Conservation (phyloP, 1,284 basidiomycete genomes). For the Dichomitus squalens region DNA sequence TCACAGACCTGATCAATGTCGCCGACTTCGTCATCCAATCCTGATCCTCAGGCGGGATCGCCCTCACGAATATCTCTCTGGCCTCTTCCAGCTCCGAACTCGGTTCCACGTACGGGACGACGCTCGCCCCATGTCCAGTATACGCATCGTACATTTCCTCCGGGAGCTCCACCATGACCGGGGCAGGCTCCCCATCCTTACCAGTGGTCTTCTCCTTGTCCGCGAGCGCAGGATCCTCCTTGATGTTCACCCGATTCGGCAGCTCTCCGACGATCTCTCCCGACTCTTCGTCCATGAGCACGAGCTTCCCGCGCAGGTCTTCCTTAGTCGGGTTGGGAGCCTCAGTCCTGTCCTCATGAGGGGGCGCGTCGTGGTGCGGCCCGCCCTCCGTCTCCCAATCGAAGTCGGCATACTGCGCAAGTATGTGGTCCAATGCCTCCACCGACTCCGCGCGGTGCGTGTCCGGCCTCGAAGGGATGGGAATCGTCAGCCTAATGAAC, state of each 20-base stretch:
- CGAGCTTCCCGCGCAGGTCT: constrained; percentile 67
- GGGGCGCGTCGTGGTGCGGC: constrained; percentile 13
- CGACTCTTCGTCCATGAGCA: constrained; percentile 74
- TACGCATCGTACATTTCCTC: constrained; percentile 35
- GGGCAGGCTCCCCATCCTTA: constrained; percentile 39
- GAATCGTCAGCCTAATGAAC: constrained; percentile 41
- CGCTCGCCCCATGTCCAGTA: constrained; percentile 28
- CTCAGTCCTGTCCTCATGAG: neutral
- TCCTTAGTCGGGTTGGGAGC: neutral
- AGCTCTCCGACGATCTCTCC: constrained; percentile 78
- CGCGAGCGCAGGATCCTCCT: constrained; percentile 53
- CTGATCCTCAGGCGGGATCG: constrained; percentile 67
- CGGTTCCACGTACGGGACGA: constrained; percentile 26
- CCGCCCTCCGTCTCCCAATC: constrained; percentile 8
- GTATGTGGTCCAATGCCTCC: constrained; percentile 70
- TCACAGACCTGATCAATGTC: constrained; percentile 63
- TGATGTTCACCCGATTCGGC: constrained; percentile 57
- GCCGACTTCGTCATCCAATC: constrained; percentile 78
- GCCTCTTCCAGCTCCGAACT: constrained; percentile 44
- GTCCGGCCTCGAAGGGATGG: constrained; percentile 35
- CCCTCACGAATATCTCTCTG: constrained; percentile 56
- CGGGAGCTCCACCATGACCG: constrained; percentile 76
- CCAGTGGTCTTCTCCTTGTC: constrained; percentile 8
- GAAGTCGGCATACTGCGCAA: constrained; percentile 67
- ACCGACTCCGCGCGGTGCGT: constrained; percentile 55